Evolutionary conservation across 768 basidiomycete genomes (phyloP), one percentile per base, ranked within the genome.

Genomic region (Russula brevipes): DNA sequence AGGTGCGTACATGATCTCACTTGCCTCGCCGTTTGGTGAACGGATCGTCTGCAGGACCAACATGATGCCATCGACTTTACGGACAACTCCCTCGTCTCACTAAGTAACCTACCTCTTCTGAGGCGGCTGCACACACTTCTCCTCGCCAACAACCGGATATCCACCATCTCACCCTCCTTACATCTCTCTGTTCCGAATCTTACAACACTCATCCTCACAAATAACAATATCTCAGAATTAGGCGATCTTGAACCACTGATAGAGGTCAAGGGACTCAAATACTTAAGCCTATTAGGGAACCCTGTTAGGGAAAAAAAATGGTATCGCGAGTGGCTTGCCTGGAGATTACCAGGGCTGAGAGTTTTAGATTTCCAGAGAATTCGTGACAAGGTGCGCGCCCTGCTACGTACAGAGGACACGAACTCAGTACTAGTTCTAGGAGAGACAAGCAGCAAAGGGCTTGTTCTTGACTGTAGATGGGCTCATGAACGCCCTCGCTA

Each of bases 241-340:
- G 91, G 92, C 24, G 91, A 94, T 72, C 83, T 94, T 50, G 90
- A 93, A 69, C 85, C 92, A 24, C 79, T 93, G 56, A 89, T 85
- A 72, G 88, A 91, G 69, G 74, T 91, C 59, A 85, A 79, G 72
- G 78, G 81, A 42, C 84, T 96, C 68, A 84, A 86, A 72, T 91
- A 86, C 72, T 74, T 96, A 55, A 85, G 85, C 42, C 76, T 95
- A 68, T 69, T 91, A 66, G 92, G 91, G 30, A 91, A 91, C 69
- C 91, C 94, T 59, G 90, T 94, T 38, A 78, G 81, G 73, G 89
- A 94, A 79, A 90, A 89, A 81, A 91, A 93, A 84, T 91, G 89
- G 85, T 96, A 95, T 80, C 89, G 92, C 79, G 91, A 93, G 79
- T 96, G 93, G 93, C 84, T 94, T 80, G 85, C 90, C 70, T 93